Percentiles rank a stretch among this genome's conserved stretches.
Conservation (phyloP, 1,284 basidiomycete genomes). For the Rhodotorula sp. region DNA sequence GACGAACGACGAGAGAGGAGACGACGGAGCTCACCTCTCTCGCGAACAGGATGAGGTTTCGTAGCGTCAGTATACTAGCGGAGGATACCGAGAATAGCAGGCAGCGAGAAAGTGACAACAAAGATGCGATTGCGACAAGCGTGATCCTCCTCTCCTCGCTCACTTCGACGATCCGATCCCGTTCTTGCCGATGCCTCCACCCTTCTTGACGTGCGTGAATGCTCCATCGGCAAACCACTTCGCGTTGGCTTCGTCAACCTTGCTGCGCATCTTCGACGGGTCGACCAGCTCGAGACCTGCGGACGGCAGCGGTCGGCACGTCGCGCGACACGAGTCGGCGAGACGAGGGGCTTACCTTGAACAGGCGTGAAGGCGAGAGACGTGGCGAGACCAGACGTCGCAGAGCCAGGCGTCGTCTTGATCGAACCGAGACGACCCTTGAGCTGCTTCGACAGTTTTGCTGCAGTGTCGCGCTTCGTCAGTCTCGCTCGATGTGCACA, state of each 20-base stretch:
- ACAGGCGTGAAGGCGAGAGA: constrained; percentile 92
- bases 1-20: no score
- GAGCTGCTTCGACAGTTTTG: constrained; percentile 95
- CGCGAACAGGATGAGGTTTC: no score
- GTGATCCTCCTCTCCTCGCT: neutral
- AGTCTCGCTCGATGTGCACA: neutral
- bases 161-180: neutral
- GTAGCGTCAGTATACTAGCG: no score
- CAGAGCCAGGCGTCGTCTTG: constrained; percentile 54
- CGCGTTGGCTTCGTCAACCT: constrained; percentile 48
- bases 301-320: neutral
- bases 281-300: constrained; percentile 51
- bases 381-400: constrained; percentile 79
- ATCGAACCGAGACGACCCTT: constrained; percentile 65
- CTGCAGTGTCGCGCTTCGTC: constrained; percentile 52
- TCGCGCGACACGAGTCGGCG: neutral
- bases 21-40: no score
- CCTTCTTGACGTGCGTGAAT: constrained; percentile 25
- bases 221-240: constrained; percentile 49
- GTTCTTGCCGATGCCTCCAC: constrained; percentile 33
- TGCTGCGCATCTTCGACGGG: constrained; percentile 46
- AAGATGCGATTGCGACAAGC: neutral
- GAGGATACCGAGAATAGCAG: no score
- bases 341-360: constrained; percentile 63
- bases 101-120: neutral